Conservation (phyloP, 2,329 filamentous ascomycete genomes). For the Trichoderma hamatum region DNA sequence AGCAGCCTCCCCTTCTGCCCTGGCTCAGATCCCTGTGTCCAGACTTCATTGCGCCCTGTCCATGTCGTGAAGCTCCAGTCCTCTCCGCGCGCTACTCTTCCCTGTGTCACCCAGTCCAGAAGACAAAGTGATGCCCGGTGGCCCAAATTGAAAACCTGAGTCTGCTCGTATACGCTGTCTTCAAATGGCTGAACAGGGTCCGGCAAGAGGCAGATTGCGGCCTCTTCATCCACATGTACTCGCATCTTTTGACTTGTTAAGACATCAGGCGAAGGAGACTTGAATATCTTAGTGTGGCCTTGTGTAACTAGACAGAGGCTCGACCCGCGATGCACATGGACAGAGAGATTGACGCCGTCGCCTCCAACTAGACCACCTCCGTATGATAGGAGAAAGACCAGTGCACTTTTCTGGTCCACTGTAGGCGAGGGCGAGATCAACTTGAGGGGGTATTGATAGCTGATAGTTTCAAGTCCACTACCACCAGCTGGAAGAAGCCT, state of each 20-base stretch:
- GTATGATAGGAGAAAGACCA: constrained; percentile 91
- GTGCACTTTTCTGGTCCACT: constrained; percentile 65
- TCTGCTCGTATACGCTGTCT: constrained; percentile 80
- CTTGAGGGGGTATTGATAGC: constrained; percentile 94
- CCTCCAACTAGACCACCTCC: constrained; percentile 90
- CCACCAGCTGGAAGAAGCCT: constrained; percentile 70
- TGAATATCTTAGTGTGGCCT: constrained; percentile 96
- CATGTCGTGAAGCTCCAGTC: constrained; percentile 83
- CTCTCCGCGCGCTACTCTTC: constrained; percentile 81
- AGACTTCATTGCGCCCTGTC: constrained; percentile 87
- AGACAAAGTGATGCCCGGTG: constrained; percentile 70
- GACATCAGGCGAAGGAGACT: constrained; percentile 62
- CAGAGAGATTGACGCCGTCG: constrained; percentile 74
- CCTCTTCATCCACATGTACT: constrained; percentile 53
- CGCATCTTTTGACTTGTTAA: constrained; percentile 61
- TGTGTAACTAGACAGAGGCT: constrained; percentile 69
- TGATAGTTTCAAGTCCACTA: constrained; percentile 72
- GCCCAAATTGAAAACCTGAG: constrained; percentile 72
- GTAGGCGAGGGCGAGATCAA: constrained; percentile 79
- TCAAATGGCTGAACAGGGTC: constrained; percentile 93
- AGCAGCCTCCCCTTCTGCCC: constrained; percentile 61
- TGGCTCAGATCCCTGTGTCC: constrained; percentile 47
- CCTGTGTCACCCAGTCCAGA: constrained; percentile 93
- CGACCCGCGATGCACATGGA: constrained; percentile 66
- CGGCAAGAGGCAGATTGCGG: constrained; percentile 70